These are phyloP conservation scores for Haemoproteus tartakovskyi DNA, from an alignment of 169 alveolate genomes.

Conservation along the genomic window DNA sequence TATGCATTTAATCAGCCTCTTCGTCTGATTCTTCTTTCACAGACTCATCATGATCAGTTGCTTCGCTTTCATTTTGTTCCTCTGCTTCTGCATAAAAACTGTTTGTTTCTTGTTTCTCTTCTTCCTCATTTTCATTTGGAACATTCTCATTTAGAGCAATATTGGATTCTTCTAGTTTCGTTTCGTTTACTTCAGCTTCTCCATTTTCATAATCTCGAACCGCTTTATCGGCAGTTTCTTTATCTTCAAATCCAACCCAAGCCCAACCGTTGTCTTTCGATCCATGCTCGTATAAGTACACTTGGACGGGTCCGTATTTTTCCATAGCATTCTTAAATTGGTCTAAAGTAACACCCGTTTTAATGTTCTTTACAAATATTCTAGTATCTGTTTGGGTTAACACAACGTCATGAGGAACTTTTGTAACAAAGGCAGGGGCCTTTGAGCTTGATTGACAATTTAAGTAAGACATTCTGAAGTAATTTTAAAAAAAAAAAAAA, in stretches of 20 bases:
- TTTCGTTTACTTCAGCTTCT: neutral
- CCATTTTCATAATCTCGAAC: conserved; percentile 53
- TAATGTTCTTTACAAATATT: conserved; percentile 43
- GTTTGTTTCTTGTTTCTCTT: conserved; percentile 2
- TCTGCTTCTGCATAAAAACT: conserved; percentile 11
- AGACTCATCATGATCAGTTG: too few relatives aligned
- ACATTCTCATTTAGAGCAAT: neutral
- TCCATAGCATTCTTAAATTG: conserved; percentile 66
- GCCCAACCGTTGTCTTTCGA: conserved; percentile 79
- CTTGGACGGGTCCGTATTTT: conserved; percentile 74
- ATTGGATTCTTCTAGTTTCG: neutral
- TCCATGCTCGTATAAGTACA: conserved; percentile 74
- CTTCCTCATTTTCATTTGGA: conserved; percentile 4
- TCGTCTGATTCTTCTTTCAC: conserved; percentile 16
- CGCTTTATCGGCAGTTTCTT: conserved; percentile 68
- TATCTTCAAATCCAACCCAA: conserved; percentile 73
- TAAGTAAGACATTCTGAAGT: conserved; percentile 33
- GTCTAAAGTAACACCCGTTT: conserved; percentile 61
- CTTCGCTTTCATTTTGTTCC: conserved; percentile 37
- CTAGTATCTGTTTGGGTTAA: conserved; percentile 47
- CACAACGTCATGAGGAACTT: conserved; percentile 50
- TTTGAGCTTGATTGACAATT: conserved; percentile 2
- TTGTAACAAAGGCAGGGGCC: conserved; percentile 31
- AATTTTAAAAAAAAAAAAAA: neutral
- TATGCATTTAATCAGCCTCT: conserved; percentile 41